Base-by-base conservation (phyloP, 139 green algal species). In the Tetraselmis chui region DNA sequence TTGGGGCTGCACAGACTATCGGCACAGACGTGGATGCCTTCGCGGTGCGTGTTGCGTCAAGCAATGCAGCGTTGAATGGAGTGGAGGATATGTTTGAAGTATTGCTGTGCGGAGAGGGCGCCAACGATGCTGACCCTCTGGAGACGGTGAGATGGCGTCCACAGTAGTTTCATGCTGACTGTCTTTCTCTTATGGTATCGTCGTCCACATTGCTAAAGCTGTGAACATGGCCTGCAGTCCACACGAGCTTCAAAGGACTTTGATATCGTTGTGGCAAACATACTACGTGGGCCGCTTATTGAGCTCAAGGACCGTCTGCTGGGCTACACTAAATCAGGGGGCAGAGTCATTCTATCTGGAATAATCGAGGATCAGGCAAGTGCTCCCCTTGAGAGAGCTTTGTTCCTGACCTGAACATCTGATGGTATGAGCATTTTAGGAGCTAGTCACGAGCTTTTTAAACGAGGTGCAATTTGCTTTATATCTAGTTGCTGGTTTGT, bases 221-320 rank as follows among this genome's bases (percentile, higher is more conserved):
- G n/a, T n/a, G n/a, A n/a, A n/a, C n/a, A n/a, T n/a, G n/a, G n/a
- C n/a, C n/a, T n/a, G 11, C 22, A 32, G 2, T 75, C 77, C 22
- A 18, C 22, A 75, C 11, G 28, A 29, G 32, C 29, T 26, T 0
- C 22, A 25, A 29, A 2, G 2, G 26, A 31, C 24, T 94, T 93
- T 81, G 92, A 95, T 77, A 32, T 93, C 22, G 86, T 92, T 11
- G 86, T 93, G 22, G 93, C 95, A 58, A 98, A 98, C 91, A 97
- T 98, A 1, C 86, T 98, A 77, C 58, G 87, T 32, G 92, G 92
- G 0, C 94, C 94, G 1, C 82, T 96, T 23, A 28, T 95, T 59
- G 89, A 88, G n/a, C 85, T 96, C 67, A 80, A 81, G 28, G 83
- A 83, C 0, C 84, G 86, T 0, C 85, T 96, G 77, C 83, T 85